Evolutionary conservation across 2,329 filamentous ascomycete species (phyloP).

Genomic region (Aureobasidium namibiae): DNA sequence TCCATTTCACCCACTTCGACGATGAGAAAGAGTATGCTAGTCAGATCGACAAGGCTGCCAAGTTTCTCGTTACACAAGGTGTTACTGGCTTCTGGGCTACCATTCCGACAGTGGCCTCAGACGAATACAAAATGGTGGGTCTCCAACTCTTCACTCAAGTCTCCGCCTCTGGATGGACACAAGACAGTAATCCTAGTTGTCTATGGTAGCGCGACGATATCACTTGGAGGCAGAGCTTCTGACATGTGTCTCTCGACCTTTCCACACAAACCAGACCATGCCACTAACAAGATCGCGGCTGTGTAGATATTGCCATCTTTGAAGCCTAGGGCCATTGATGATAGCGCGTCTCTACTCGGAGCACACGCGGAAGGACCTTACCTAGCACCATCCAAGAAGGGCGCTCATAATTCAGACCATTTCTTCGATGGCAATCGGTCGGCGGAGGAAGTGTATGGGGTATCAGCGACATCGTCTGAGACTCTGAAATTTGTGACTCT

Average conservation of each 20-base stretch:
- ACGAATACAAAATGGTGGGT: slow-evolving; percentile 39
- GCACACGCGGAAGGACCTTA: slow-evolving; percentile 52
- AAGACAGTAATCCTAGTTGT: not conserved
- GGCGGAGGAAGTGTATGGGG: slow-evolving; percentile 38
- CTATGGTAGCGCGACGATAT: not conserved
- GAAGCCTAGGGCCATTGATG: slow-evolving; percentile 32
- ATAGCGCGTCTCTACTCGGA: slow-evolving; percentile 44
- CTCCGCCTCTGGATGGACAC: not conserved
- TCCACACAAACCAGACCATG: slow-evolving; percentile 15
- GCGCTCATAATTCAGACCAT: slow-evolving; percentile 42
- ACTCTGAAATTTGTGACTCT: slow-evolving; percentile 44
- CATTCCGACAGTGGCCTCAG: slow-evolving; percentile 41
- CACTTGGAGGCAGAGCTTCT: not conserved
- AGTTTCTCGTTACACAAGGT: slow-evolving; percentile 42
- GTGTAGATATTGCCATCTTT: slow-evolving; percentile 40
- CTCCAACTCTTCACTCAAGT: not conserved
- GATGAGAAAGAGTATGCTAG: slow-evolving; percentile 33
- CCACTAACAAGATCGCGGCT: not conserved
- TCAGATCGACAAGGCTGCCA: slow-evolving; percentile 39
- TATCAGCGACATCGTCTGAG: slow-evolving; percentile 27
- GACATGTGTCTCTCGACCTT: not conserved
- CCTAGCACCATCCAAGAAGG: slow-evolving; percentile 45
- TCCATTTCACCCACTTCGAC: slow-evolving; percentile 46
- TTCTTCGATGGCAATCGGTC: slow-evolving; percentile 30
- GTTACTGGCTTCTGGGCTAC: slow-evolving; percentile 49